These are phyloP conservation scores for Endocalyx cinctus DNA, from an alignment of 2,329 filamentous ascomycete species.

Conservation along the genomic window DNA sequence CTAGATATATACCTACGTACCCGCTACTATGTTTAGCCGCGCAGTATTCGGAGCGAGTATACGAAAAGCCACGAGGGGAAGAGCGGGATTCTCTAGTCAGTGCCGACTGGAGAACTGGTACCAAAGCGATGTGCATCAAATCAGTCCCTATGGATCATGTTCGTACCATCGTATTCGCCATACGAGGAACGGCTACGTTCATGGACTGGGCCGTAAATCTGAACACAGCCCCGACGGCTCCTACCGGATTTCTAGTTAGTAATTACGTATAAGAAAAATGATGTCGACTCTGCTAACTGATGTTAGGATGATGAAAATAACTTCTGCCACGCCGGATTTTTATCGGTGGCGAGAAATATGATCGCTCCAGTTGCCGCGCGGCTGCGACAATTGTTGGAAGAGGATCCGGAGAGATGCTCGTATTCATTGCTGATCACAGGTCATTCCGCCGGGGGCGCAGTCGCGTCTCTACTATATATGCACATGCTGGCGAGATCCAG, in stretches of 20 bases:
- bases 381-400: slow-evolving; percentile 64
- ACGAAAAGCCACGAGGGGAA: slow-evolving; percentile 56
- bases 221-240: slow-evolving; percentile 61
- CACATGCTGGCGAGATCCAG: slow-evolving; percentile 67
- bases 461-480: slow-evolving; percentile 72
- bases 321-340: slow-evolving; percentile 75
- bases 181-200: slow-evolving; percentile 74
- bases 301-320: slow-evolving; percentile 66
- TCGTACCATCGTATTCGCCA: slow-evolving; percentile 77
- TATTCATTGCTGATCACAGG: slow-evolving; percentile 79
- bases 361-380: slow-evolving; percentile 65
- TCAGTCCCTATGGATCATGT: slow-evolving; percentile 73
- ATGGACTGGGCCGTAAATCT: slow-evolving; percentile 87
- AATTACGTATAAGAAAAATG: slow-evolving; percentile 2
- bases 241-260: slow-evolving; percentile 59
- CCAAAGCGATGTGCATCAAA: slow-evolving; percentile 82
- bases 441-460: slow-evolving; percentile 80
- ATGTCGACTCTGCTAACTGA: slow-evolving; percentile 4
- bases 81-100: slow-evolving; percentile 67
- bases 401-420: slow-evolving; percentile 61
- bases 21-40: slow-evolving; percentile 75
- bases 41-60: slow-evolving; percentile 71
- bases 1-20: slow-evolving; percentile 68
- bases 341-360: slow-evolving; percentile 73
- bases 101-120: slow-evolving; percentile 67